phyloP scores from a whole-genome alignment of 78 protist species.

The Protostelium mycophagum region DNA sequence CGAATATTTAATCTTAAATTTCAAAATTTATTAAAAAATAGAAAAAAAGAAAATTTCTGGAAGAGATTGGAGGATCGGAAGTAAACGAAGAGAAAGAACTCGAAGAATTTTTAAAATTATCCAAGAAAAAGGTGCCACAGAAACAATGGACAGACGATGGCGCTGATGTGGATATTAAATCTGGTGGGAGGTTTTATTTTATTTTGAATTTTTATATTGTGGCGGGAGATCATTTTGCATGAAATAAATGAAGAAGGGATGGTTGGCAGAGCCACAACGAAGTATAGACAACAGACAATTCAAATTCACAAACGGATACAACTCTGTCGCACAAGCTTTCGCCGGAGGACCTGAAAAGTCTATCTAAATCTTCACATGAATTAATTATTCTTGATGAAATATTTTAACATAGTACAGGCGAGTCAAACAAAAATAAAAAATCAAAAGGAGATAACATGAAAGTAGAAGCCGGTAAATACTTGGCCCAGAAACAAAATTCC shows the following conservation, averaged over 20 bases:
- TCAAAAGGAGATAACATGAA: constrained; percentile 47
- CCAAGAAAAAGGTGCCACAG: neutral
- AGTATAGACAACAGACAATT: no score
- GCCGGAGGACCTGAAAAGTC: no score
- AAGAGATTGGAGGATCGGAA: constrained; percentile 4
- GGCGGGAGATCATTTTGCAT: no score
- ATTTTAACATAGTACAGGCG: no score
- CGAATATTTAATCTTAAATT: constrained; percentile 22
- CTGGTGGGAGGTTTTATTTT: neutral
- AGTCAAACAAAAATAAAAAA: no score
- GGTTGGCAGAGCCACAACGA: no score
- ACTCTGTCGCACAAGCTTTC: no score
- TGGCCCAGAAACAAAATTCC: constrained; percentile 4
- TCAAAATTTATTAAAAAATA: constrained; percentile 15
- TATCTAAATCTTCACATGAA: no score
- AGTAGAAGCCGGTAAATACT: neutral
- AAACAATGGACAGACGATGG: neutral
- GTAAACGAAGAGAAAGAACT: neutral
- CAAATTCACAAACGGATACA: no score
- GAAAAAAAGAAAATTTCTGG: constrained; percentile 13
- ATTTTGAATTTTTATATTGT: no score
- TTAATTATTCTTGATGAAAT: no score
- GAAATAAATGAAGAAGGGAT: no score
- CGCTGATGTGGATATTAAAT: neutral
- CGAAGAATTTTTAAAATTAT: neutral